These are phyloP conservation scores for Penicillium crustosum DNA, from an alignment of 2,329 filamentous ascomycete species.

Conservation along the genomic window DNA sequence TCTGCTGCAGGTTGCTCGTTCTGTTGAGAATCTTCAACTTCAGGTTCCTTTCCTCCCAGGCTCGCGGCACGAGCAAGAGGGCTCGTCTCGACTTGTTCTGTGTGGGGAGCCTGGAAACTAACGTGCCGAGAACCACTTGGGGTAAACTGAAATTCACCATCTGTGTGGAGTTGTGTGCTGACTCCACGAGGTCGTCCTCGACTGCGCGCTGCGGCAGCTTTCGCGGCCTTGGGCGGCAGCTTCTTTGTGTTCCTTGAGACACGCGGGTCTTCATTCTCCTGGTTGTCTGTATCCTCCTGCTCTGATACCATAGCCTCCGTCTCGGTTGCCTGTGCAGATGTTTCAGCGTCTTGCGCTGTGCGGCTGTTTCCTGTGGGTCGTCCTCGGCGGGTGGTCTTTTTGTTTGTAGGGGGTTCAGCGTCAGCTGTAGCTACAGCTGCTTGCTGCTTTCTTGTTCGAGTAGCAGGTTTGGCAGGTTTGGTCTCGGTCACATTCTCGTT, in stretches of 20 bases:
- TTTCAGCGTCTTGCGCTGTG: conserved; percentile 23
- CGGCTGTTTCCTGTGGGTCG: conserved; percentile 35
- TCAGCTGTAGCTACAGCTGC: conserved; percentile 10
- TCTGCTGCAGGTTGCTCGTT: conserved; percentile 34
- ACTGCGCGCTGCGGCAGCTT: conserved; percentile 21
- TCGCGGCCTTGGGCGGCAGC: background rate
- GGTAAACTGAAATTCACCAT: conserved; percentile 46
- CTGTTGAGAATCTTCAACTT: conserved; percentile 28
- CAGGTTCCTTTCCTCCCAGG: conserved; percentile 17
- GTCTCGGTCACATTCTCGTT: conserved; percentile 49
- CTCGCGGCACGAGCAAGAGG: conserved; percentile 19
- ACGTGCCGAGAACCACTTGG: conserved; percentile 31
- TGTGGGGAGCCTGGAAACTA: conserved; percentile 21
- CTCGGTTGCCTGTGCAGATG: conserved; percentile 43
- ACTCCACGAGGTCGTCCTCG: conserved; percentile 27
- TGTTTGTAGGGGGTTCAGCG: conserved; percentile 17
- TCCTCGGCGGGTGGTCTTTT: conserved; percentile 27
- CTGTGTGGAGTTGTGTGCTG: conserved; percentile 32
- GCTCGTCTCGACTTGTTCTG: conserved; percentile 20
- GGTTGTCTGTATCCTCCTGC: conserved; percentile 26
- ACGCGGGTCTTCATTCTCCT: conserved; percentile 20
- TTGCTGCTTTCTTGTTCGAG: conserved; percentile 32
- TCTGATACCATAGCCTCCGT: conserved; percentile 39
- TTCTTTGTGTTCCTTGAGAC: conserved; percentile 28
- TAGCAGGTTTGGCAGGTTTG: conserved; percentile 21